A percentile compares a stretch with the other conserved stretches of the same genome.
Evolutionary conservation across 1,284 basidiomycete species (phyloP).

Genomic region (Papiliotrema nemorosa): DNA sequence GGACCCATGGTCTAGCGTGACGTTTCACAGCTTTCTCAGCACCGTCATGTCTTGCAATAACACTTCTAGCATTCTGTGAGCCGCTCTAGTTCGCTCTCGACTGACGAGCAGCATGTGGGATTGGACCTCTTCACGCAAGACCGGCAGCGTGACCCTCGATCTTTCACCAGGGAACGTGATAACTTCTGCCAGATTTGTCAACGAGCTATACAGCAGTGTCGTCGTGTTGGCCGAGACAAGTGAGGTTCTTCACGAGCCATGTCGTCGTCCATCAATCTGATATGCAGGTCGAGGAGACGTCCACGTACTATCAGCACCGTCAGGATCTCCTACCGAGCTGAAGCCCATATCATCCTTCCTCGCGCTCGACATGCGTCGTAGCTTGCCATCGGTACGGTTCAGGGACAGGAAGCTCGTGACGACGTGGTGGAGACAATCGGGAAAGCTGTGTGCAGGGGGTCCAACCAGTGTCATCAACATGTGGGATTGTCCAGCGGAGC

Average conservation of each 20-base stretch:
- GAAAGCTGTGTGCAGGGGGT: constrained; percentile 29
- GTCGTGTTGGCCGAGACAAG: constrained; percentile 34
- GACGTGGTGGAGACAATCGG: constrained; percentile 33
- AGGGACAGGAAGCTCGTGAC: constrained; percentile 16
- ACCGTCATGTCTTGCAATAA: constrained; percentile 29
- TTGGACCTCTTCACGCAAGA: constrained; percentile 27
- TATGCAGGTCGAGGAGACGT: constrained; percentile 29
- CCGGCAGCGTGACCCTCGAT: constrained; percentile 20
- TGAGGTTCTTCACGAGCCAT: constrained; percentile 8
- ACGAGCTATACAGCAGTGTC: constrained; percentile 33
- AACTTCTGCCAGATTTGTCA: constrained; percentile 30
- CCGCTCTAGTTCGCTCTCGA: not conserved
- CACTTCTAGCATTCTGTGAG: constrained; percentile 23
- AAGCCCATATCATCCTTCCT: constrained; percentile 29
- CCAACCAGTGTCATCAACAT: constrained; percentile 23
- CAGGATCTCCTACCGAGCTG: constrained; percentile 18
- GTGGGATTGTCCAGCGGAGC: constrained; percentile 39
- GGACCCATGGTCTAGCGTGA: constrained; percentile 29
- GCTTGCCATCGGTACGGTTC: not conserved
- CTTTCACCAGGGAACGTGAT: constrained; percentile 13
- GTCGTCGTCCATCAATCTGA: not conserved
- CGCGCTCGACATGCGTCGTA: constrained; percentile 20
- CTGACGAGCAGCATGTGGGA: constrained; percentile 28
- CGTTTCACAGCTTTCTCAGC: constrained; percentile 30
- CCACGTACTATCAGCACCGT: constrained; percentile 25